A percentile compares a stretch with the other conserved stretches of the same genome.
phyloP scores from a whole-genome alignment of 805 yeast genomes.

The Metschnikowia gelsemii region DNA sequence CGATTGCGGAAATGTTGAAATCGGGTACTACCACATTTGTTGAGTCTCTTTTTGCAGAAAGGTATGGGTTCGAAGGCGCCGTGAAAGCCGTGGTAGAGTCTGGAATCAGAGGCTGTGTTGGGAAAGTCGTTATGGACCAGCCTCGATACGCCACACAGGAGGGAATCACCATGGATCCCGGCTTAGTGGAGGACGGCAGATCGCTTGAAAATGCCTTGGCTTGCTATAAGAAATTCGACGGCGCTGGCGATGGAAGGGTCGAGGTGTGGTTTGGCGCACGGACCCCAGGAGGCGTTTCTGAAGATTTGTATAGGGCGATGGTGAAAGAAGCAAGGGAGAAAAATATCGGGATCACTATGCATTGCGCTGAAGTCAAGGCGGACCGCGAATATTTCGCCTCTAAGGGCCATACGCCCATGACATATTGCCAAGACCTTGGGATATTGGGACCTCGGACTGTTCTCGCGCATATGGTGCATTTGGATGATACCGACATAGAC shows the following conservation, averaged over 20 bases:
- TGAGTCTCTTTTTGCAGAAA: constrained; percentile 17
- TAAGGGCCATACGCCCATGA: constrained; percentile 19
- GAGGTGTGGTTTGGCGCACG: constrained; percentile 20
- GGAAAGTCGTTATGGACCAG: constrained; percentile 20
- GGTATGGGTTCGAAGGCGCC: constrained; percentile 19
- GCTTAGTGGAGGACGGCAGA: constrained; percentile 16
- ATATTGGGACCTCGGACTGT: constrained; percentile 17
- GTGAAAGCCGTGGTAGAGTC: constrained; percentile 19
- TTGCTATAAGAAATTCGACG: constrained; percentile 13
- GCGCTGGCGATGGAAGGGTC: constrained; percentile 17
- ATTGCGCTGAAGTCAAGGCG: constrained; percentile 19
- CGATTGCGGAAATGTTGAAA: constrained; percentile 19
- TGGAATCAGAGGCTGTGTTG: constrained; percentile 19
- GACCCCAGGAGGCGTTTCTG: constrained; percentile 19
- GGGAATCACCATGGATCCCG: constrained; percentile 17
- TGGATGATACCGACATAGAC: constrained; percentile 15
- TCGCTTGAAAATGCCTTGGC: constrained; percentile 14
- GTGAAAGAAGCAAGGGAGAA: constrained; percentile 14
- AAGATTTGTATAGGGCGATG: constrained; percentile 16
- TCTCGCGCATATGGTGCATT: constrained; percentile 20
- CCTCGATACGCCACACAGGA: constrained; percentile 21
- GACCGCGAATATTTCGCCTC: constrained; percentile 19
- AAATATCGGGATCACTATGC: constrained; percentile 18
- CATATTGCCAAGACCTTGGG: constrained; percentile 17
- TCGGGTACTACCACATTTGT: constrained; percentile 21